Base-by-base conservation (phyloP, 345 rosid genomes). In the Raphanus sativus region DNA sequence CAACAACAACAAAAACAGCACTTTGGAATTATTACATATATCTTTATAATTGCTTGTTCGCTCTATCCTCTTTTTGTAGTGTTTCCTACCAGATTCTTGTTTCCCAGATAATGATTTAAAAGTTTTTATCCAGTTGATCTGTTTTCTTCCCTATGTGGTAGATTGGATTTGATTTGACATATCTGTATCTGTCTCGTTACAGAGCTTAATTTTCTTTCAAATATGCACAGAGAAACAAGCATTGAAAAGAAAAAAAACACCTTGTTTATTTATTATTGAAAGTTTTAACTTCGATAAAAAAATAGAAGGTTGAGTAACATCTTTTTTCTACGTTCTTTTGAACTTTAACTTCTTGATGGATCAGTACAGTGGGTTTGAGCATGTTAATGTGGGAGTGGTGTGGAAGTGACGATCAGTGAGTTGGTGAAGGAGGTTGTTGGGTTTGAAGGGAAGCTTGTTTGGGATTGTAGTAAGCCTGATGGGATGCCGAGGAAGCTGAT, bases 401-500 rank as follows among this genome's bases (percentile, higher is more conserved):
- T 84, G 66, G 98, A 95, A 86, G 96, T 95, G 30, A 87, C 88
- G 0, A 92, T 95, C 60, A 95, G 88, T 8, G 99, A 92, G 85
- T 69, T 89, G 78, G 93, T 92, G 75, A 92, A 89, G 81, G 96
- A 95, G 70, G 97, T 89, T 4, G 99, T 92, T 60, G 96, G 91
- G 28, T 95, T 89, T 45, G 56, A 86, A 71, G 99, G 99, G 0
- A 84, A 86, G 74, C 93, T 95, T 38, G 89, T 86, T 65, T 95
- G 99, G 98, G 98, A 92, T 59, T 67, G 80, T 6, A 84, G 90
- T 0, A 95, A 95, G 82, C 99, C 96, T 0, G 98, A 95, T 36
- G 98, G 98, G 67, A 92, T 97, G n/a, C 98, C 98, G 0, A 83
- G 98, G 86, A 94, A 94, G 84, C 96, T 0, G 99, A 95, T 42